A percentile compares a stretch with the other conserved stretches of the same genome.
These are phyloP conservation scores for Aspergillus novoparasiticus DNA, from an alignment of 2,329 filamentous ascomycete species.

Conservation along the genomic window DNA sequence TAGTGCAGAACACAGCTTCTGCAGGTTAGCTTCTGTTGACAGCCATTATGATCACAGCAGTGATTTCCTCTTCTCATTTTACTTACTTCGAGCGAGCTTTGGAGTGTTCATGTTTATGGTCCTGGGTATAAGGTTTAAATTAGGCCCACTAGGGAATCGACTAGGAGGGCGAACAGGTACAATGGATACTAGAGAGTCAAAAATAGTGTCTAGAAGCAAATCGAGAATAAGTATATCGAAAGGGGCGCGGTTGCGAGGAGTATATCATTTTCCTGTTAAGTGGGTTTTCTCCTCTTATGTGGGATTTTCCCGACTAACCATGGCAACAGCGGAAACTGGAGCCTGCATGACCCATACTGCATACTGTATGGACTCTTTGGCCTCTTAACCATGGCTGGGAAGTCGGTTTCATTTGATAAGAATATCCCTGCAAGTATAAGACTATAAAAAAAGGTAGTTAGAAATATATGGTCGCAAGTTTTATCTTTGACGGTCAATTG, in stretches of 20 bases:
- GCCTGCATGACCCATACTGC: background rate
- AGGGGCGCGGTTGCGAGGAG: background rate
- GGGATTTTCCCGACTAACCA: background rate
- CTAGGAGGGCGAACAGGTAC: background rate
- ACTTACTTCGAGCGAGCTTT: background rate
- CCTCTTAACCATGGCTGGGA: background rate
- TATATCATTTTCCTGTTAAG: background rate
- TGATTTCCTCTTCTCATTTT: background rate
- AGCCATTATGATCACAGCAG: accelerated
- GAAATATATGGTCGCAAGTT: accelerated
- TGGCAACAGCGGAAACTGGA: background rate
- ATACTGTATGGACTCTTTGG: too few species aligned
- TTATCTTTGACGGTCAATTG: too few species aligned
- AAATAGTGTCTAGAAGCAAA: background rate
- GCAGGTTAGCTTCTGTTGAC: background rate
- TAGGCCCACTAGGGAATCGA: background rate
- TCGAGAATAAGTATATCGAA: background rate
- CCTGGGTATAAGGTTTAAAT: background rate
- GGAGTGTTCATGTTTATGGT: background rate
- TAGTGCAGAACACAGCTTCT: background rate
- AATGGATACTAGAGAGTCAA: accelerated
- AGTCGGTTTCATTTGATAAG: too few species aligned
- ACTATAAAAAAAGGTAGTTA: background rate
- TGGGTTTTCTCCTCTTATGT: background rate
- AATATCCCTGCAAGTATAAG: background rate